Percentiles rank a stretch among this genome's conserved stretches.
phyloP scores from a whole-genome alignment of 371 early-diverging fungal species.

The Entomophthora muscae region DNA sequence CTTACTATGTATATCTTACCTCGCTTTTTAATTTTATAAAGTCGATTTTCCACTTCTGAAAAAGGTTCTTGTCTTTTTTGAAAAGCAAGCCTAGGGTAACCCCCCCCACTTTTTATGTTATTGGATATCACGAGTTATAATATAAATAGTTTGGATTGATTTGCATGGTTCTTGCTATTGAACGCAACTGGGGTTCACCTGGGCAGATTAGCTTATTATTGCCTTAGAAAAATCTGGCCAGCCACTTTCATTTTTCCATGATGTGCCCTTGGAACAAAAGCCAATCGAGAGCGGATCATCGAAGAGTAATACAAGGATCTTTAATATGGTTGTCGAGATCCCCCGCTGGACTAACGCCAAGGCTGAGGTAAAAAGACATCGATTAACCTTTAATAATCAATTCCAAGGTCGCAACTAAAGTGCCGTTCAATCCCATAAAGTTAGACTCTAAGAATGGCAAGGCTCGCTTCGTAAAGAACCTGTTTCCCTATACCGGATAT shows the following conservation, averaged over 20 bases:
- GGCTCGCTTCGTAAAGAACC: constrained; percentile 94
- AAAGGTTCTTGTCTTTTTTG: background rate
- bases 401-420: constrained; percentile 67
- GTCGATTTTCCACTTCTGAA: background rate
- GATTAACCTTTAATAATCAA: background rate
- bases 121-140: background rate
- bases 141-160: background rate
- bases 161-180: background rate
- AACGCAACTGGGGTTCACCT: background rate
- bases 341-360: constrained; percentile 99
- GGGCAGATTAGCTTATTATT: constrained; percentile 4
- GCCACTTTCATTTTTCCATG: constrained; percentile 94
- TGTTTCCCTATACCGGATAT: constrained; percentile 99
- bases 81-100: background rate
- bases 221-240: constrained; percentile 39
- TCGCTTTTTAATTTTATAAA: background rate
- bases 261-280: constrained; percentile 77
- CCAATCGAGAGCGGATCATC: constrained; percentile 14
- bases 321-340: constrained; percentile 98
- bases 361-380: constrained; percentile 64
- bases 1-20: background rate
- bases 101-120: background rate
- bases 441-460: constrained; percentile 99
- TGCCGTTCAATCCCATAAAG: constrained; percentile 93
- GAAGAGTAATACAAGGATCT: constrained; percentile 56